Conservation (phyloP, 306 rosid species). For the Inga laurina region DNA sequence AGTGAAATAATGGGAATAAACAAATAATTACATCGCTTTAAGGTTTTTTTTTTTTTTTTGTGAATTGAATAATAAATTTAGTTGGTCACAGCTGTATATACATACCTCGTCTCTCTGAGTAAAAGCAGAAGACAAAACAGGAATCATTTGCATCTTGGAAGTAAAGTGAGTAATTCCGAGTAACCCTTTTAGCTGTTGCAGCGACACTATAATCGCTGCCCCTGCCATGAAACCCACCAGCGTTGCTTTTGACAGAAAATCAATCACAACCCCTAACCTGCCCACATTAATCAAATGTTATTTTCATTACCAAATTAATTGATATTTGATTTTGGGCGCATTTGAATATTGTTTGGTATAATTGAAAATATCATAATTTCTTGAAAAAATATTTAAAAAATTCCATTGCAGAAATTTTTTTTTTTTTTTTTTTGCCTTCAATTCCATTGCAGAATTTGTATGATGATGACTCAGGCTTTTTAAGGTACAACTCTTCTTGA, state of each 20-base stretch:
- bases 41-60: not conserved
- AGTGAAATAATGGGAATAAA: not conserved
- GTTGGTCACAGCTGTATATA: not conserved
- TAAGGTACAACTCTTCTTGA: no score
- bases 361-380: not conserved
- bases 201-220: conserved; percentile 92
- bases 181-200: conserved; percentile 90
- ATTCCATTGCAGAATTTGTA: no score
- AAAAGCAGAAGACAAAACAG: conserved; percentile 76
- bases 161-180: conserved; percentile 89
- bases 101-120: conserved; percentile 65
- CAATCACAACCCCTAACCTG: conserved; percentile 93
- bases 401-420: not conserved
- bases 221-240: conserved; percentile 96
- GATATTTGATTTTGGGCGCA: not conserved
- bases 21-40: not conserved
- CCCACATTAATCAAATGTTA: conserved; percentile 5
- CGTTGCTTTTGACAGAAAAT: conserved; percentile 96
- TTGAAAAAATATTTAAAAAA: no score
- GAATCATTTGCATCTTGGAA: conserved; percentile 74
- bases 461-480: no score
- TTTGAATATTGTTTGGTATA: not conserved
- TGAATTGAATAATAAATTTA: not conserved
- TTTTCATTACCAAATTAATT: conserved; percentile 20
- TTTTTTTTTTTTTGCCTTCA: no score